Percentiles rank a stretch among this genome's conserved stretches.
Evolutionary conservation across 331 rosid genomes (phyloP).

Genomic region (Telfairia occidentalis): DNA sequence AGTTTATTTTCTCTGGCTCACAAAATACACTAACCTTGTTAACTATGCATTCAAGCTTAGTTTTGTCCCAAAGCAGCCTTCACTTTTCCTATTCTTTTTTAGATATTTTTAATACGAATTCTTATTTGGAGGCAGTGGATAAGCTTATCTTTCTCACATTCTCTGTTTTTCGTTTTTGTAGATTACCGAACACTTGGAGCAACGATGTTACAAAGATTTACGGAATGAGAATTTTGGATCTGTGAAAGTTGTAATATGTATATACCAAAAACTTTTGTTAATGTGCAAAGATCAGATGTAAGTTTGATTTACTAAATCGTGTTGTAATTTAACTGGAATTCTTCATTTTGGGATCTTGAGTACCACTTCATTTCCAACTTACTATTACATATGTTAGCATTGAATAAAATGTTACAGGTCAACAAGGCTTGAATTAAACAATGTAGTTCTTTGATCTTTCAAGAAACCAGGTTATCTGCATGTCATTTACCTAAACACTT

Average conservation of each 20-base stretch:
- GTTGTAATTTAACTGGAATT: not conserved
- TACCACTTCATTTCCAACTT: not conserved
- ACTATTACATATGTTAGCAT: not conserved
- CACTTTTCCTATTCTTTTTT: not conserved
- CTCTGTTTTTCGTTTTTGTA: constrained; percentile 25
- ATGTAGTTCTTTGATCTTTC: not conserved
- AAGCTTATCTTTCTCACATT: constrained; percentile 6
- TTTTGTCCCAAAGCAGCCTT: not conserved
- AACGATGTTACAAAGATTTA: constrained; percentile 76
- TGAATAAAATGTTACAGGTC: not conserved
- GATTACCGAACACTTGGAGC: constrained; percentile 72
- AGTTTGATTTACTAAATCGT: constrained; percentile 25
- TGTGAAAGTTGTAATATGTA: constrained; percentile 52
- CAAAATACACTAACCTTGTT: not conserved
- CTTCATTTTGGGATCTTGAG: not conserved
- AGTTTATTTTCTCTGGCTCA: not conserved
- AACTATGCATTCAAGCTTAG: not conserved
- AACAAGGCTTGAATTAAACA: not conserved
- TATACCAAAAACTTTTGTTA: constrained; percentile 54
- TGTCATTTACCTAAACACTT: constrained; percentile 13
- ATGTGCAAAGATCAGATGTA: constrained; percentile 84
- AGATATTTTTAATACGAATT: not conserved
- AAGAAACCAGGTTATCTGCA: not conserved
- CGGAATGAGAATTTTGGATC: constrained; percentile 66
- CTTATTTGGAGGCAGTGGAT: not conserved